These are phyloP conservation scores for Aspergillus unguis DNA, from an alignment of 2,329 filamentous ascomycete species.

Conservation along the genomic window DNA sequence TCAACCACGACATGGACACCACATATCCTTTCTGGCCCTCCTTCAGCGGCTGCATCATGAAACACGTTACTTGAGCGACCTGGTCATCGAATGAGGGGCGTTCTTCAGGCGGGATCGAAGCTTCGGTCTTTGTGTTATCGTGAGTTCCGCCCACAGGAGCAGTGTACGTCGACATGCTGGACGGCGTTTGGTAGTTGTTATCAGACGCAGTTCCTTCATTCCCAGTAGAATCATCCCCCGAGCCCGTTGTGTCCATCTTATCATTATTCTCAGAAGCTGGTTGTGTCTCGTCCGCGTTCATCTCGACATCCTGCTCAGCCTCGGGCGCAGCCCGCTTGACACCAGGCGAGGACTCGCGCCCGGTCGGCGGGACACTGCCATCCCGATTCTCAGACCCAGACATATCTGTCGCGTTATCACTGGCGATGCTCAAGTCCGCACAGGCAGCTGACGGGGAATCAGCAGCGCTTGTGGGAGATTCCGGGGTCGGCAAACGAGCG, in stretches of 20 bases:
- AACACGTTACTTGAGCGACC: constrained; percentile 65
- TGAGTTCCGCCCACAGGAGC: constrained; percentile 26
- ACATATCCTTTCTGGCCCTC: constrained; percentile 75
- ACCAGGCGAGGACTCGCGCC: constrained; percentile 31
- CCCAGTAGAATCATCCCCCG: constrained; percentile 25
- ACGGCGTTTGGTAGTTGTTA: constrained; percentile 37
- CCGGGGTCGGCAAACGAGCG: constrained; percentile 36
- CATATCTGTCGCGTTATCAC: constrained; percentile 45
- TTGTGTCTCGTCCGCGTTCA: constrained; percentile 20
- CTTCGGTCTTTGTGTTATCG: constrained; percentile 24
- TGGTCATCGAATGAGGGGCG: constrained; percentile 63
- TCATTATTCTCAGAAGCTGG: constrained; percentile 31
- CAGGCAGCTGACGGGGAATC: constrained; percentile 52
- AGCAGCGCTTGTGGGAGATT: constrained; percentile 25
- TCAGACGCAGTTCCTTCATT: constrained; percentile 32
- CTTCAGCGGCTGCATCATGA: constrained; percentile 54
- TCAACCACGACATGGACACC: constrained; percentile 76
- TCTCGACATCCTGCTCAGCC: constrained; percentile 27
- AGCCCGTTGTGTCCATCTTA: constrained; percentile 46
- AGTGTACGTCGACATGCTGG: constrained; percentile 38
- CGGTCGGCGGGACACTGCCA: constrained; percentile 20
- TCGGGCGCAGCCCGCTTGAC: constrained; percentile 36
- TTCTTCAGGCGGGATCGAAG: constrained; percentile 22
- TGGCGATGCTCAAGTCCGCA: constrained; percentile 50
- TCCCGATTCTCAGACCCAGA: constrained; percentile 35